A percentile compares a stretch with the other conserved stretches of the same genome.
Conservation (phyloP, 1,284 basidiomycete species). For the Trichosporon faecale region DNA sequence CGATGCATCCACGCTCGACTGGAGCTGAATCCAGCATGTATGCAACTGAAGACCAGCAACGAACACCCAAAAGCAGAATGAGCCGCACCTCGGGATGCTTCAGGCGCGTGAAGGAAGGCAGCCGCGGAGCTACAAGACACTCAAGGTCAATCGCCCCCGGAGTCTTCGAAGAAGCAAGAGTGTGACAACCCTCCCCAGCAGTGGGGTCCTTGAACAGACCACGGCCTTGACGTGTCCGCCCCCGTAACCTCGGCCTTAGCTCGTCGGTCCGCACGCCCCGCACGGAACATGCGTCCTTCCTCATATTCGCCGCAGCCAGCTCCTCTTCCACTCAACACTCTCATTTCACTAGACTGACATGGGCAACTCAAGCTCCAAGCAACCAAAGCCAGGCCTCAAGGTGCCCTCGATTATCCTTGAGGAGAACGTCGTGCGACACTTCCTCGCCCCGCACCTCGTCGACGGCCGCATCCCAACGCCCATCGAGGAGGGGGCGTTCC, state of each 20-base stretch:
- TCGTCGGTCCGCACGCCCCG: not conserved
- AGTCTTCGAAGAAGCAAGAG: not conserved
- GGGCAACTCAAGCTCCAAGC: not conserved
- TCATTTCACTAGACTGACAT: not conserved
- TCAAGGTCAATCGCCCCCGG: not conserved
- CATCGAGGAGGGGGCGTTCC: not conserved
- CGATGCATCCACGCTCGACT: not conserved
- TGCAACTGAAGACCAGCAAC: not conserved
- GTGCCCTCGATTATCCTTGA: constrained; percentile 2
- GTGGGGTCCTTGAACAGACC: not conserved
- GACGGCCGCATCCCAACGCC: not conserved
- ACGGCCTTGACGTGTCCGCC: not conserved
- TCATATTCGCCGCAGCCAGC: not conserved
- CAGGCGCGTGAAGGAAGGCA: no score
- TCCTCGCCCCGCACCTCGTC: not conserved
- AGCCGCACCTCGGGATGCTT: no score
- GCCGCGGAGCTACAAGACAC: not conserved
- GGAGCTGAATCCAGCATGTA: not conserved
- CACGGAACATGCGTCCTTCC: not conserved
- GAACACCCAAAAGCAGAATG: no score
- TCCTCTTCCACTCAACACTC: not conserved
- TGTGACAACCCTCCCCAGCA: not conserved
- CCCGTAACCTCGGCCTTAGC: not conserved
- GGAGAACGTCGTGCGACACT: not conserved
- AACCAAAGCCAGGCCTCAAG: not conserved